Base-by-base conservation (phyloP, 306 rosid species). In the Prunus fruticosa region DNA sequence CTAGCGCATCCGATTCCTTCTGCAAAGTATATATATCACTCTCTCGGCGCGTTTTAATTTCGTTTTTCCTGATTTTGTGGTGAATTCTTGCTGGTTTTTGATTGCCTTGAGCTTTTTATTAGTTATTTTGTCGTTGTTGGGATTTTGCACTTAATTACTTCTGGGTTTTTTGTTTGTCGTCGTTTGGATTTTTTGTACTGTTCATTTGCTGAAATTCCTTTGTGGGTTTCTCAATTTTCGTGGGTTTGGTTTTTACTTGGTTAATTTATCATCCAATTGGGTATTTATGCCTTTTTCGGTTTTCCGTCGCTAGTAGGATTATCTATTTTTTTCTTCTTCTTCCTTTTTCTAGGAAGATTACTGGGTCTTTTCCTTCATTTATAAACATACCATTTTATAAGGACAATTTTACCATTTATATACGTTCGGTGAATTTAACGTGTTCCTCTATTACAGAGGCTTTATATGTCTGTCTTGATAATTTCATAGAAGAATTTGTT, bases 1-100 rank as follows among this genome's bases (percentile, higher is more conserved):
- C 91, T 79, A 83, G 88, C 63, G 74, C 78, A 74, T 83, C 90
- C 66, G 85, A 86, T 81, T 89, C 83, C 76, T 76, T 87, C 82
- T 83, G 70, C 86, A 87, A 90, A 87, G 99, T 95, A 86, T 81
- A 82, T 27, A 61, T 27, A 14, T 25, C 10, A 5, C 69, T 52
- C 11, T 72, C 27, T 30, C 19, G 15, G 20, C 13, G 19, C 11
- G 18, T 7, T 16, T 7, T 18, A 20, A 10, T 52, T 43, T 69
- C 52, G 14, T 0, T 23, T 74, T 0, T 6, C 18, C 5, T 13
- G 61, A 10, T 76, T 81, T 25, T 47, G 53, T 2, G 75, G 43
- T 60, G 58, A 51, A 72, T 77, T 64, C 30, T 22, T 69, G 72
- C 9, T 25, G 41, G 23, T 16, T 75, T 63, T 11, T 4, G 1